Evolutionary conservation across 164 flowering plant species (phyloP).

Genomic region (Magnolia kwangsiensis): DNA sequence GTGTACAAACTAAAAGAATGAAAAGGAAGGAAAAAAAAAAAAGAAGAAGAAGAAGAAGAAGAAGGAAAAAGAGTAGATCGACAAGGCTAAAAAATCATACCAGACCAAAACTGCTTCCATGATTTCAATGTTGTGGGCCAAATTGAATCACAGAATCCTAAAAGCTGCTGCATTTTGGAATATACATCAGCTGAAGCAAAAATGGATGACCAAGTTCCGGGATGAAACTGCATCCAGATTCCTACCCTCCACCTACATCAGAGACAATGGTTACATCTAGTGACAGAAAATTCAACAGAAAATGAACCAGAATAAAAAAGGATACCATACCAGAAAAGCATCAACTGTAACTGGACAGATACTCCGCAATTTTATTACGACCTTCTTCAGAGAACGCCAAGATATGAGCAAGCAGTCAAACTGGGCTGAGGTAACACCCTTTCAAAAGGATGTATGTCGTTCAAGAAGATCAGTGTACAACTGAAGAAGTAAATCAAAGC

Average conservation of each 20-base stretch:
- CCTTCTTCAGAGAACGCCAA: slow-evolving; percentile 62
- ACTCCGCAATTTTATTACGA: slow-evolving; percentile 31
- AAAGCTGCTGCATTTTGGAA: slow-evolving; percentile 45
- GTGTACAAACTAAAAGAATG: neutral
- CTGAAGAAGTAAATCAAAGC: slow-evolving; percentile 44
- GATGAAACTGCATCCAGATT: slow-evolving; percentile 27
- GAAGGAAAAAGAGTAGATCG: neutral
- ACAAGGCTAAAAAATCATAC: slow-evolving; percentile 1
- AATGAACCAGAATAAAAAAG: neutral
- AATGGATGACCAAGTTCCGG: slow-evolving; percentile 68
- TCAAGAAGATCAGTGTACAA: slow-evolving; percentile 52
- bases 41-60: neutral
- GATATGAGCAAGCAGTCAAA: slow-evolving; percentile 34
- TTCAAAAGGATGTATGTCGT: slow-evolving; percentile 62
- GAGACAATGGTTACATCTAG: slow-evolving; percentile 3
- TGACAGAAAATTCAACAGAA: neutral
- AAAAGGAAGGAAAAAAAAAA: neutral
- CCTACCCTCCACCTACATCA: slow-evolving; percentile 38
- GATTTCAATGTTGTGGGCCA: slow-evolving; percentile 48
- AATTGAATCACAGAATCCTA: slow-evolving; percentile 40
- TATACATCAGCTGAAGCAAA: slow-evolving; percentile 57
- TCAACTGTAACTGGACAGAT: slow-evolving; percentile 42
- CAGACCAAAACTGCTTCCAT: slow-evolving; percentile 29
- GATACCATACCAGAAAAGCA: slow-evolving; percentile 41
- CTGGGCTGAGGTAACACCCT: slow-evolving; percentile 27